Conservation (phyloP, 164 flowering plant species). For the Umbellularia californica region DNA sequence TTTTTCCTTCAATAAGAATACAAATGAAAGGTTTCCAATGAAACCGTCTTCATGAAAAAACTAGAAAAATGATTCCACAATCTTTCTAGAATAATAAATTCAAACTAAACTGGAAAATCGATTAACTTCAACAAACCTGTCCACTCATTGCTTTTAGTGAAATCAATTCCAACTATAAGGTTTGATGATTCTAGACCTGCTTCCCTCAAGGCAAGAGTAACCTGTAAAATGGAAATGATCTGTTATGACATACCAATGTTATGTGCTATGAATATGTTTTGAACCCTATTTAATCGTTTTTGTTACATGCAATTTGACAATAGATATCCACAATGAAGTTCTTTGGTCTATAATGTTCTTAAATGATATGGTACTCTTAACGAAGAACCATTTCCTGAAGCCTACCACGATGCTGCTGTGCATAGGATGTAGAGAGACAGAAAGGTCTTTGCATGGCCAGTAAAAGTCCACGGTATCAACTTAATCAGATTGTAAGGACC, state of each 20-base stretch:
- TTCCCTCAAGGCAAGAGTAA: conserved; percentile 50
- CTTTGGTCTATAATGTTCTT: too few relatives aligned
- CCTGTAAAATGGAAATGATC: conserved; percentile 31
- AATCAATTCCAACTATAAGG: conserved; percentile 71
- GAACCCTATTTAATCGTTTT: too few relatives aligned
- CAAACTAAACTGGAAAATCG: background rate
- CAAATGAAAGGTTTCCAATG: conserved; percentile 11
- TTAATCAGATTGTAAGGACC: too few relatives aligned
- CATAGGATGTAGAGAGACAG: too few relatives aligned
- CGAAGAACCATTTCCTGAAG: too few relatives aligned
- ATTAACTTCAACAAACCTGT: conserved; percentile 42
- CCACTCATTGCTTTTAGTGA: conserved; percentile 85
- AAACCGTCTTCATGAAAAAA: background rate
- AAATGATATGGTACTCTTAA: too few relatives aligned
- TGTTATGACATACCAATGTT: background rate
- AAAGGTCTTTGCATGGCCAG: too few relatives aligned
- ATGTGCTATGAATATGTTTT: too few relatives aligned
- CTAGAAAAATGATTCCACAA: background rate
- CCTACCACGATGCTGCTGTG: too few relatives aligned
- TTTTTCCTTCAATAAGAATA: conserved; percentile 40
- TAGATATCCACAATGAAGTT: too few relatives aligned
- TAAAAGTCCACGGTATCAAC: too few relatives aligned
- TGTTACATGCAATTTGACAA: too few relatives aligned
- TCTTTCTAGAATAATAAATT: background rate
- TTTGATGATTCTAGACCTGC: conserved; percentile 75